Evolutionary conservation across 192 early-diverging fungal species (phyloP).

Genomic region (Backusella sp.): DNA sequence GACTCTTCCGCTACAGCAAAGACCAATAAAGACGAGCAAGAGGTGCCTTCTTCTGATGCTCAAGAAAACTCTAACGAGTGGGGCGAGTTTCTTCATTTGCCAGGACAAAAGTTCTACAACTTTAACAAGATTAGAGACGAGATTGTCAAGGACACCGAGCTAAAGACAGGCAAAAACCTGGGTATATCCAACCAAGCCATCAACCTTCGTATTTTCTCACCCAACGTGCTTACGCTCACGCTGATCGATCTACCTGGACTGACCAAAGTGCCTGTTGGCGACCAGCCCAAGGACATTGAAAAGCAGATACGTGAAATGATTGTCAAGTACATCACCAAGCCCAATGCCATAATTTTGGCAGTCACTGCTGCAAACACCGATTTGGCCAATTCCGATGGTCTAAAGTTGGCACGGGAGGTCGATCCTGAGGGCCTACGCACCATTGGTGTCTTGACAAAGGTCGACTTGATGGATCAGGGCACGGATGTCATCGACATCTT

Average conservation of each 20-base stretch:
- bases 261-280: slow-evolving; percentile 98
- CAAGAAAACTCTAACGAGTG: slow-evolving; percentile 87
- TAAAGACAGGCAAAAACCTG: slow-evolving; percentile 77
- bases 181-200: slow-evolving; percentile 95
- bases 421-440: slow-evolving; percentile 97
- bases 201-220: slow-evolving; percentile 97
- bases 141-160: slow-evolving; percentile 91
- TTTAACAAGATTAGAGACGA: slow-evolving; percentile 98
- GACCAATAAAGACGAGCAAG: background rate
- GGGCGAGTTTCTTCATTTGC: slow-evolving; percentile 99
- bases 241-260: slow-evolving; percentile 97
- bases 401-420: slow-evolving; percentile 96
- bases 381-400: slow-evolving; percentile 98
- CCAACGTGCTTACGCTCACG: slow-evolving; percentile 96
- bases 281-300: slow-evolving; percentile 99
- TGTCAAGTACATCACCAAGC: slow-evolving; percentile 95
- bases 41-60: slow-evolving; percentile 9
- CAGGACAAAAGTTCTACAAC: slow-evolving; percentile 94
- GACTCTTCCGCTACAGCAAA: background rate
- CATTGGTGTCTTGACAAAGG: slow-evolving; percentile 99
- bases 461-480: slow-evolving; percentile 99
- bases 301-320: slow-evolving; percentile 99
- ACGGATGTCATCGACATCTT: slow-evolving; percentile 99
- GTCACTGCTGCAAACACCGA: slow-evolving; percentile 99
- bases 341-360: slow-evolving; percentile 96